phyloP scores from a whole-genome alignment of 2,329 filamentous ascomycete genomes.

The Cytospora piceae region DNA sequence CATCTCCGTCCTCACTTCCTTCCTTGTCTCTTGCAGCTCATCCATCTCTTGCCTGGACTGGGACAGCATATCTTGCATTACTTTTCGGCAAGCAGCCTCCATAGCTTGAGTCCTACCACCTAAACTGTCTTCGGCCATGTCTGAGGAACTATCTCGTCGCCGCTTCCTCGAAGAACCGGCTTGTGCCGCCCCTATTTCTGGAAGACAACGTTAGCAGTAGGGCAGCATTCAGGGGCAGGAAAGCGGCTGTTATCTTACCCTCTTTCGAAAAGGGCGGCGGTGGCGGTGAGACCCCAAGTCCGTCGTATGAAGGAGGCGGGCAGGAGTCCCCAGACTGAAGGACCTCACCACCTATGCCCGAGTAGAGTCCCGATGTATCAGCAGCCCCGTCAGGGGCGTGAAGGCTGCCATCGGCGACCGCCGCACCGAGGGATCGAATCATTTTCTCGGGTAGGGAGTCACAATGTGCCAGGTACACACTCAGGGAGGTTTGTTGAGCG shows the following conservation, averaged over 20 bases:
- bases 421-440: neutral
- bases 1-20: no score
- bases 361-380: conserved; percentile 51
- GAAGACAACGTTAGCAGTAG: neutral
- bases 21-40: no score
- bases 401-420: neutral
- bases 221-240: neutral
- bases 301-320: conserved; percentile 5
- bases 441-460: neutral
- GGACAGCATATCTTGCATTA: conserved; percentile 7
- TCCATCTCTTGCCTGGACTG: conserved; percentile 7
- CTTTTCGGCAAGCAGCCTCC: conserved; percentile 4
- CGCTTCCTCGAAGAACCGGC: neutral
- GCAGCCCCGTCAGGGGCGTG: conserved; percentile 42
- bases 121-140: neutral
- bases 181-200: neutral
- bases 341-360: conserved; percentile 37
- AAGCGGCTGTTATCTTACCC: neutral
- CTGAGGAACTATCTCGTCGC: conserved; percentile 17
- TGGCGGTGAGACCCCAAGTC: neutral
- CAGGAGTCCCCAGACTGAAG: neutral
- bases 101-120: neutral
- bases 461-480: conserved; percentile 7
- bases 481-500: conserved; percentile 9
- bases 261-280: neutral